Conservation (phyloP, 176 grass and related monocot species). For the Cenchrus americanus region DNA sequence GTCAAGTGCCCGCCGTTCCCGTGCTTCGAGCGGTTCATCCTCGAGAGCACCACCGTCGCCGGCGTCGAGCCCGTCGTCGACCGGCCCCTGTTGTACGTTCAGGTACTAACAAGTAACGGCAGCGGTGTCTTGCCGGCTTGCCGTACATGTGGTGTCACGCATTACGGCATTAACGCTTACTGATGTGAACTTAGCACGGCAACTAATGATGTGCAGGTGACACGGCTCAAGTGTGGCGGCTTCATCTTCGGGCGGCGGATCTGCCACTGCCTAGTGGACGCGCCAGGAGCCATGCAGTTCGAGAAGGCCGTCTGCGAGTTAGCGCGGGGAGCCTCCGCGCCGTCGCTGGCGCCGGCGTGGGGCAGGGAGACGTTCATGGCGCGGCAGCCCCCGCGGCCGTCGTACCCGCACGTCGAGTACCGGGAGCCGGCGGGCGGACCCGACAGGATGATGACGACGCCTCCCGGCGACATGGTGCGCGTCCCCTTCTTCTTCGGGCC, state of each 20-base stretch:
- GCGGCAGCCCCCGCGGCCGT: slow-evolving; percentile 12
- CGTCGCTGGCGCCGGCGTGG: slow-evolving; percentile 53
- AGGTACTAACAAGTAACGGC: slow-evolving; percentile 7
- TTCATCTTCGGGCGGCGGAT: slow-evolving; percentile 71
- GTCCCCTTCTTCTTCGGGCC: slow-evolving; percentile 60
- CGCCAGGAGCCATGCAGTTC: slow-evolving; percentile 69
- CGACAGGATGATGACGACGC: slow-evolving; percentile 25
- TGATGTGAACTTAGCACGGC: too few relatives aligned
- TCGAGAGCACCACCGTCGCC: slow-evolving; percentile 40
- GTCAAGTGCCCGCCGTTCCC: slow-evolving; percentile 64
- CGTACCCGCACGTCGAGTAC: slow-evolving; percentile 69
- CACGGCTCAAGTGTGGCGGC: slow-evolving; percentile 59
- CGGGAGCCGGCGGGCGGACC: slow-evolving; percentile 29
- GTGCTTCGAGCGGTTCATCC: slow-evolving; percentile 58
- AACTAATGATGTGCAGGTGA: slow-evolving; percentile 58
- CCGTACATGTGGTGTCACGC: too few relatives aligned
- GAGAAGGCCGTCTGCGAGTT: slow-evolving; percentile 63
- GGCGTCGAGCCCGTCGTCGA: slow-evolving; percentile 50
- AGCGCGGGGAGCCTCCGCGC: slow-evolving; percentile 44
- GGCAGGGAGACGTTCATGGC: slow-evolving; percentile 61
- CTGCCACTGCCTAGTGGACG: slow-evolving; percentile 68
- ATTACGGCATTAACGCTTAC: too few relatives aligned
- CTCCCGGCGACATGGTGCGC: not conserved
- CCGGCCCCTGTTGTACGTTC: slow-evolving; percentile 56
- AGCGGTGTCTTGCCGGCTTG: too few relatives aligned